A percentile compares a stretch with the other conserved stretches of the same genome.
These are phyloP conservation scores for Martensiomyces pterosporus DNA, from an alignment of 192 early-diverging fungal species.

Conservation along the genomic window DNA sequence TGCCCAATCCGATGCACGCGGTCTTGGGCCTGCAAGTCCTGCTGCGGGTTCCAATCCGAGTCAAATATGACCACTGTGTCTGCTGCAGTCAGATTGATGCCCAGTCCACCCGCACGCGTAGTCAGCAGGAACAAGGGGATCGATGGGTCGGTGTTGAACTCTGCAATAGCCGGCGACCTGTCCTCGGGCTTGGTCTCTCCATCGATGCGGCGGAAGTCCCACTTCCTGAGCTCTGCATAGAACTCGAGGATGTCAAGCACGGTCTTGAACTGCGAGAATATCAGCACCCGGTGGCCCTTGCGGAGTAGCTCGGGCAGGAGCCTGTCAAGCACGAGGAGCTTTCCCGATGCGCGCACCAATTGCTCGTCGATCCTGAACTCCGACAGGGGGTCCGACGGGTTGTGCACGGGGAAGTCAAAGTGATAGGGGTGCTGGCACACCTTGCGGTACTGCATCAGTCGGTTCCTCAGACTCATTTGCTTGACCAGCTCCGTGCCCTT, in stretches of 20 bases:
- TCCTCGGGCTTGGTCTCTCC: slow-evolving; percentile 79
- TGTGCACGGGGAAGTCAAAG: slow-evolving; percentile 69
- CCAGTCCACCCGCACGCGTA: slow-evolving; percentile 93
- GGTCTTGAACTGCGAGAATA: slow-evolving; percentile 91
- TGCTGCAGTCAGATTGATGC: slow-evolving; percentile 95
- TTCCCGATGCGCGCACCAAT: slow-evolving; percentile 74
- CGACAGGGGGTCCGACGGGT: slow-evolving; percentile 54
- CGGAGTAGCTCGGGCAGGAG: slow-evolving; percentile 75
- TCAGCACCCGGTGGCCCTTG: slow-evolving; percentile 84
- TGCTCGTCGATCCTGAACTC: slow-evolving; percentile 56
- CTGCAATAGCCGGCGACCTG: slow-evolving; percentile 58
- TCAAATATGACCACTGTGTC: slow-evolving; percentile 97
- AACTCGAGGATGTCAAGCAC: slow-evolving; percentile 91
- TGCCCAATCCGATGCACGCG: slow-evolving; percentile 97
- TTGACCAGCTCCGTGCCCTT: slow-evolving; percentile 47
- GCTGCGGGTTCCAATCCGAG: slow-evolving; percentile 99
- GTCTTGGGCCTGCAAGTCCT: slow-evolving; percentile 95
- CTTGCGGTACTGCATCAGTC: slow-evolving; percentile 89
- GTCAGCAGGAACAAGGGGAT: slow-evolving; percentile 82
- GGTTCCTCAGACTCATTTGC: slow-evolving; percentile 72
- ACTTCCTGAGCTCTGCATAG: slow-evolving; percentile 76
- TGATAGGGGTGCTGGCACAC: slow-evolving; percentile 96
- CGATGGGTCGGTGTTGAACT: slow-evolving; percentile 45
- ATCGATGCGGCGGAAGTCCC: slow-evolving; percentile 86
- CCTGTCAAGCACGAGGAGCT: slow-evolving; percentile 80